phyloP scores from a whole-genome alignment of 1,284 basidiomycete genomes.

The Apiotrichum veenhuisii region DNA sequence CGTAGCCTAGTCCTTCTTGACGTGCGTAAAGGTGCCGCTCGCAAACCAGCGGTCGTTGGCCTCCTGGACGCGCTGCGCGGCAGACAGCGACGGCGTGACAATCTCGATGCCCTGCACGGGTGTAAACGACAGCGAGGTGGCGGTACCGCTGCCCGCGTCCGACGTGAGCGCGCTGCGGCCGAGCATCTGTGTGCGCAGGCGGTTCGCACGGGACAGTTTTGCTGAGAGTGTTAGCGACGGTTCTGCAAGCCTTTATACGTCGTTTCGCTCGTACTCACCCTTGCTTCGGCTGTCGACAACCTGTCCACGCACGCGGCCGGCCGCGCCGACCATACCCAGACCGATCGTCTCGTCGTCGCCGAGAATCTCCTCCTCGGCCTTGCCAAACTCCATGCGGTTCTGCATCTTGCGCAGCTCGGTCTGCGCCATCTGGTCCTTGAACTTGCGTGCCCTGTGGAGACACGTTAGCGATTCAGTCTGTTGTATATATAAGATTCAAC shows the following conservation, averaged over 20 bases:
- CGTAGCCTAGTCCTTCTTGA: constrained; percentile 44
- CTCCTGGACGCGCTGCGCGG: constrained; percentile 77
- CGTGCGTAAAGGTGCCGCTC: constrained; percentile 66
- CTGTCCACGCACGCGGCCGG: constrained; percentile 82
- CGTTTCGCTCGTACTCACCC: constrained; percentile 55
- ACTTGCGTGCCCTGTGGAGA: constrained; percentile 75
- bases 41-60: constrained; percentile 92
- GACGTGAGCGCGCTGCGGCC: constrained; percentile 63
- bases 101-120: constrained; percentile 96
- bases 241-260: neutral
- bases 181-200: constrained; percentile 77
- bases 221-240: constrained; percentile 54
- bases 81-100: constrained; percentile 66
- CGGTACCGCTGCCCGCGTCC: constrained; percentile 66
- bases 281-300: constrained; percentile 80
- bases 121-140: constrained; percentile 88
- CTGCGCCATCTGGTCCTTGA: constrained; percentile 94
- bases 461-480: neutral
- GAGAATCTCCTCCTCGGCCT: constrained; percentile 91
- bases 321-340: constrained; percentile 89
- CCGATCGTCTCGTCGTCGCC: constrained; percentile 96
- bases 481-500: constrained; percentile 24
- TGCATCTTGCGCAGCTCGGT: constrained; percentile 95
- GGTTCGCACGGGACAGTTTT: constrained; percentile 94
- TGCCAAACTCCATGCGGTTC: constrained; percentile 94